These are phyloP conservation scores for Blumeria graminis DNA, from an alignment of 2,329 filamentous ascomycete species.

Conservation along the genomic window DNA sequence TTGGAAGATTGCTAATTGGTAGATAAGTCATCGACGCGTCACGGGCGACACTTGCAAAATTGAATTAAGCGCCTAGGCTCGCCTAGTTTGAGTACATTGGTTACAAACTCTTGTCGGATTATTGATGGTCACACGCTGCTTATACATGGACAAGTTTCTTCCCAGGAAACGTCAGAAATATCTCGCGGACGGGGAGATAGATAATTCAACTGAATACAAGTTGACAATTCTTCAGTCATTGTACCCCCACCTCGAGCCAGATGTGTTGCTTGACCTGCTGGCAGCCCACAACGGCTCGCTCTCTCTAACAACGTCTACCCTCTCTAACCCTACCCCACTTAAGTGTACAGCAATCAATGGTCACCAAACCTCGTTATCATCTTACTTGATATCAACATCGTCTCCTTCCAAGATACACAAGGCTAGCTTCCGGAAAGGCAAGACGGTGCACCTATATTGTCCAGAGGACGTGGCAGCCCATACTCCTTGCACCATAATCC, in stretches of 20 bases:
- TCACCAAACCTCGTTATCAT: constrained; percentile 38
- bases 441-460: constrained; percentile 63
- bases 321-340: constrained; percentile 18
- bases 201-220: constrained; percentile 76
- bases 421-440: constrained; percentile 48
- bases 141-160: too few species aligned
- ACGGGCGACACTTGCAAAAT: too few species aligned
- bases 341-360: constrained; percentile 16
- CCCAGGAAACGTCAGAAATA: too few species aligned
- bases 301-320: constrained; percentile 30
- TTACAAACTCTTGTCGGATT: too few species aligned
- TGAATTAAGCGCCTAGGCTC: too few species aligned
- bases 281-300: constrained; percentile 59
- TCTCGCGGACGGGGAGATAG: constrained; percentile 9
- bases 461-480: constrained; percentile 58
- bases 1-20: too few species aligned
- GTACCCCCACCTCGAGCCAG: constrained; percentile 36
- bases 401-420: constrained; percentile 13
- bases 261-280: constrained; percentile 52
- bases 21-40: too few species aligned
- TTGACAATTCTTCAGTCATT: constrained; percentile 63
- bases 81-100: too few species aligned
- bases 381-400: constrained; percentile 17
- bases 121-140: too few species aligned
- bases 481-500: constrained; percentile 77